A percentile compares a stretch with the other conserved stretches of the same genome.
Evolutionary conservation across 2,329 filamentous ascomycete species (phyloP).

Genomic region (Periglandula ipomoeae): DNA sequence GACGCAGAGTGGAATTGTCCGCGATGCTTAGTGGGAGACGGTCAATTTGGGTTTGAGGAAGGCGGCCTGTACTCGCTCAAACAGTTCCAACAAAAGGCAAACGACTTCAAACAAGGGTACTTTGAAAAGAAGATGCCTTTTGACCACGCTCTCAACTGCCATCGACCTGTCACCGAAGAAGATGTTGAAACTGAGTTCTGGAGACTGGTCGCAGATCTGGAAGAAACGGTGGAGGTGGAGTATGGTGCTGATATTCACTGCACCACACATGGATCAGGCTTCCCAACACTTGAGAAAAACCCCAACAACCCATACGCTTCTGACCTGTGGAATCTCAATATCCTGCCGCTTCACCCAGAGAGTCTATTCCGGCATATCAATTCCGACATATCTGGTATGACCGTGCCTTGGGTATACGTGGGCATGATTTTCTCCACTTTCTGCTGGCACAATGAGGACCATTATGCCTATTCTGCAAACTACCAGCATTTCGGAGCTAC

Average conservation of each 20-base stretch:
- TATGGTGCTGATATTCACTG: conserved; percentile 98
- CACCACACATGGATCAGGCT: conserved; percentile 93
- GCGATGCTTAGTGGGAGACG: conserved; percentile 87
- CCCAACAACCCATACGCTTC: conserved; percentile 79
- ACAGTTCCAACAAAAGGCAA: conserved; percentile 93
- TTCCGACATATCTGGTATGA: conserved; percentile 97
- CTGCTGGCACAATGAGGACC: conserved; percentile 98
- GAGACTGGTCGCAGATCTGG: conserved; percentile 85
- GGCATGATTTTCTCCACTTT: conserved; percentile 99
- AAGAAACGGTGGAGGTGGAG: conserved; percentile 94
- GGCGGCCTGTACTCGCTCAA: conserved; percentile 90
- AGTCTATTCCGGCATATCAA: conserved; percentile 97
- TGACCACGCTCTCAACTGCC: conserved; percentile 73
- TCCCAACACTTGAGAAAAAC: conserved; percentile 87
- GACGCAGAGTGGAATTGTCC: conserved; percentile 94
- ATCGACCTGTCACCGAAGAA: conserved; percentile 79
- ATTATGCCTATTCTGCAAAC: conserved; percentile 95
- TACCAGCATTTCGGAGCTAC: conserved; percentile 98
- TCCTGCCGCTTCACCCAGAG: conserved; percentile 80
- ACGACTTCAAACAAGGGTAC: conserved; percentile 88
- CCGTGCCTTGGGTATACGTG: conserved; percentile 96
- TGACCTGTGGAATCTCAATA: conserved; percentile 93
- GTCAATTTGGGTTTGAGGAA: conserved; percentile 95
- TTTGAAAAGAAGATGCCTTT: conserved; percentile 86
- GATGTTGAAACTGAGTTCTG: conserved; percentile 97